A percentile compares a stretch with the other conserved stretches of the same genome.
phyloP scores from a whole-genome alignment of 2,329 filamentous ascomycete genomes.

The Penicillium sp. region DNA sequence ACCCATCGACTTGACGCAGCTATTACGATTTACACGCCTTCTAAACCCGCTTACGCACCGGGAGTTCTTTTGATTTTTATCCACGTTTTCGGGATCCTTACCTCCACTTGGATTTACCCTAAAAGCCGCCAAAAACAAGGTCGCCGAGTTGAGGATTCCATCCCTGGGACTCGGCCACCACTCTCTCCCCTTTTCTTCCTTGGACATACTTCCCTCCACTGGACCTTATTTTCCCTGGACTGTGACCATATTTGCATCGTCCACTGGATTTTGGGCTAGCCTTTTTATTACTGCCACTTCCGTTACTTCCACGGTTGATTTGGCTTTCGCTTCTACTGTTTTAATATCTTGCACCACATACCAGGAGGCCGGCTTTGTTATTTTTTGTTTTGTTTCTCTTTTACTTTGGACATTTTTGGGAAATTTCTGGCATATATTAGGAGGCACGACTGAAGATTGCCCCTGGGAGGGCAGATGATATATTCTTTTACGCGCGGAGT shows the following conservation, averaged over 20 bases:
- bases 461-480: slow-evolving; percentile 20
- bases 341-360: slow-evolving; percentile 24
- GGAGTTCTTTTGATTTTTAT: slow-evolving; percentile 1
- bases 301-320: neutral
- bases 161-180: slow-evolving; percentile 19
- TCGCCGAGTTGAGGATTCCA: slow-evolving; percentile 11
- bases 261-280: slow-evolving; percentile 6
- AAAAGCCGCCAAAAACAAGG: slow-evolving; percentile 16
- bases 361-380: slow-evolving; percentile 5
- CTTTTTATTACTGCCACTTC: neutral
- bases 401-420: slow-evolving; percentile 7
- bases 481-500: slow-evolving; percentile 4
- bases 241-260: slow-evolving; percentile 10
- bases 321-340: slow-evolving; percentile 19
- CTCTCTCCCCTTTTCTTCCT: neutral
- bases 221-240: slow-evolving; percentile 1
- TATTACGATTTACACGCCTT: slow-evolving; percentile 9
- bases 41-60: neutral
- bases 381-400: slow-evolving; percentile 9
- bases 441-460: slow-evolving; percentile 19
- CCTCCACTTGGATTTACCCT: neutral
- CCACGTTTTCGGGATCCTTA: slow-evolving; percentile 4
- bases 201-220: slow-evolving; percentile 11
- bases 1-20: slow-evolving; percentile 12
- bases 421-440: slow-evolving; percentile 19